Conservation (phyloP, 2,329 filamentous ascomycete genomes). For the Colletotrichum cuscutae region DNA sequence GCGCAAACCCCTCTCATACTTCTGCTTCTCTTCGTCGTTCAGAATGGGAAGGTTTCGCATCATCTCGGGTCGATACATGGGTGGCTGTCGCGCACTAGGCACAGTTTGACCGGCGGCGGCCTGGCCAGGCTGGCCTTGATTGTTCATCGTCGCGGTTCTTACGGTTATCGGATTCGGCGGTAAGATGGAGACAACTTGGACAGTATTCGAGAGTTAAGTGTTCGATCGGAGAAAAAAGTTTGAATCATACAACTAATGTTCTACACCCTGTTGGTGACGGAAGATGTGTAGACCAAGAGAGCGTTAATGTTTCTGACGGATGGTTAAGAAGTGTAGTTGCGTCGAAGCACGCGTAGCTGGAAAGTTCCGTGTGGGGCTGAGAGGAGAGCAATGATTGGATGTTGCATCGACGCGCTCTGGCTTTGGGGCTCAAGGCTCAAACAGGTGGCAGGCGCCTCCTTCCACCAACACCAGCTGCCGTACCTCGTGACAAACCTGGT, state of each 20-base stretch:
- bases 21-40: conserved; percentile 63
- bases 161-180: neutral
- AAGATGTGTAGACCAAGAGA: neutral
- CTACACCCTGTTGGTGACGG: neutral
- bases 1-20: conserved; percentile 68
- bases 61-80: conserved; percentile 62
- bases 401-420: neutral
- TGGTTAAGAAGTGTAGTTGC: conserved; percentile 17
- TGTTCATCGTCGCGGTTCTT: conserved; percentile 31
- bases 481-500: neutral
- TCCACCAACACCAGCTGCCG: neutral
- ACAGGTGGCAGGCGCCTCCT: neutral
- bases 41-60: conserved; percentile 63
- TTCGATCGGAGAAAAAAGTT: neutral
- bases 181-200: neutral
- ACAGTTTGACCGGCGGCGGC: conserved; percentile 35
- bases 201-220: neutral
- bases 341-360: conserved; percentile 22
- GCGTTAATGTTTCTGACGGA: neutral
- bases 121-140: conserved; percentile 36
- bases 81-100: conserved; percentile 42
- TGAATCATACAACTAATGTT: neutral
- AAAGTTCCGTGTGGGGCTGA: conserved; percentile 29
- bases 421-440: neutral
- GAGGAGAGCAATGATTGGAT: conserved; percentile 17